Base-by-base conservation (phyloP, 2,329 filamentous ascomycete genomes). In the Cladophialophora exuberans region DNA sequence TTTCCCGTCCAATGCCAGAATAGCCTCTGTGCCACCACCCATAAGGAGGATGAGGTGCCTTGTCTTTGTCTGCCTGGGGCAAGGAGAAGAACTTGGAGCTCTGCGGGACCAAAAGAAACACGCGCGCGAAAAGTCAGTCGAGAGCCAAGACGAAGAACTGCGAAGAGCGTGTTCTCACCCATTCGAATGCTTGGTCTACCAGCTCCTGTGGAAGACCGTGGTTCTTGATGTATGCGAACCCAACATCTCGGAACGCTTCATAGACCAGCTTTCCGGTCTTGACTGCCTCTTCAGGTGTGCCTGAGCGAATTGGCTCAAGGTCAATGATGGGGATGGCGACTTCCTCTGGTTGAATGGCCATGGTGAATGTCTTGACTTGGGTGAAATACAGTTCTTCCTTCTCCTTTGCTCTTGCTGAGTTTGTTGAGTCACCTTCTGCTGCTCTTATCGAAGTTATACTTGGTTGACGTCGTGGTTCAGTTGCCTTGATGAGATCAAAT, bases 31-130 rank as follows among this genome's bases (percentile, higher is more conserved):
- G 58, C 42, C 53, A 54, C 48, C 50, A 57, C 18, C 57, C 23
- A 7, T 57, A 45, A 4, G 60, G 58, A 9, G 77, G 77, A 65
- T 79, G 77, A 4, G 75, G 76, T 1, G 76, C 78, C 45, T 73
- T 70, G 67, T 76, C 72, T 58, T 80, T 80, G 43, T 75, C 70
- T 30, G 73, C 71, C n/a, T 67, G 65, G 0, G 73, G 68, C 5
- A 80, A 66, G 22, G 72, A 69, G 52, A 79, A 80, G 5, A 80
- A 69, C 25, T 68, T 65, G 52, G 71, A 72, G 42, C 18, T 61
- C 58, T 11, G 18, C 17, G 26, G 35, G 38, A 11, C 20, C n/a
- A n/a, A n/a, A n/a, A n/a, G n/a, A n/a, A n/a, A n/a, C n/a, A n/a
- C n/a, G n/a, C n/a, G n/a, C n/a, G n/a, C n/a, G n/a, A n/a, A n/a